Base-by-base conservation (phyloP, 2,329 filamentous ascomycete species). In the Aspergillus ustus region DNA sequence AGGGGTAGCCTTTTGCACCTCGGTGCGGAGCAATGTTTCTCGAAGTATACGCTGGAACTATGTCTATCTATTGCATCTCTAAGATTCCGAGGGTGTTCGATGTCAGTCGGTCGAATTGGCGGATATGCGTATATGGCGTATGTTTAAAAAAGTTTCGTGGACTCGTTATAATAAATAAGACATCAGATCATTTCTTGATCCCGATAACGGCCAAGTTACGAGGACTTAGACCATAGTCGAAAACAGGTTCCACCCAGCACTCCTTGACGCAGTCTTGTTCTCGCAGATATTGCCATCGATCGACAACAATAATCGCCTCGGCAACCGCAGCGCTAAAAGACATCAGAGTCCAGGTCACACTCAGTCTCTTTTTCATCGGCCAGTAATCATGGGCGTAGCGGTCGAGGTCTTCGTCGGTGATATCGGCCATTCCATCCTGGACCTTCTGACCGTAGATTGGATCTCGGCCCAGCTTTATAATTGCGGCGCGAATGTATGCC, bases 191-290 rank as follows among this genome's bases (percentile, higher is more conserved):
- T 69, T 84, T 87, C 80, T 97, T 97, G 53, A 98, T 84, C 0
- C 94, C 95, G 31, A 98, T 93, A 4, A 99, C 91, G 2, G 96
- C 94, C 71, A 98, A 77, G 77, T 99, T 98, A 64, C 95, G 84
- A 52, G 95, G 95, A 74, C 93, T 97, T 73, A 90, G 79, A 43
- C 79, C 81, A 76, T 96, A 97, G 67, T 96, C 92, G 80, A 98
- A 98, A 4, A 97, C 93, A 0, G 91, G 84, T 80, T 98, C 92
- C 5, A 97, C 93, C 95, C 95, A 99, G 62, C 89, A 90, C 66
- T 90, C 85, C 66, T 85, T 80, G 49, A 93, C 88, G 7, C 89
- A 80, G 46, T 89, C 85, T 53, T 96, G 91, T 79, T 99, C 94
- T 61, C 82, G 85, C 67, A 99, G 80, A 79, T 89, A 99, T 64